These are phyloP conservation scores for Termitomyces sp. DNA, from an alignment of 768 basidiomycete genomes.

Conservation along the genomic window DNA sequence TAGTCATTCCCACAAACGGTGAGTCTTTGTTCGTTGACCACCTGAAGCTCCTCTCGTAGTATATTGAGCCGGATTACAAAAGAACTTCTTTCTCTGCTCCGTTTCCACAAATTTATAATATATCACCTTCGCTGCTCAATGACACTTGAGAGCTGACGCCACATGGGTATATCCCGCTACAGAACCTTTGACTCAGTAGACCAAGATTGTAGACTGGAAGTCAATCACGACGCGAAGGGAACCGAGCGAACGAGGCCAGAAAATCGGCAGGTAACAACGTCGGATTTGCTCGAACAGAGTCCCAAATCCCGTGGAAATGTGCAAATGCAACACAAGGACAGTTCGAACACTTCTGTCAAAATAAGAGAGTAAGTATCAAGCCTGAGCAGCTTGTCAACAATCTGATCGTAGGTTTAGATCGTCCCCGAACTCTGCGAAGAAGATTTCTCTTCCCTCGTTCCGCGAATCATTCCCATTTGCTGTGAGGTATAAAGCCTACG, in stretches of 20 bases:
- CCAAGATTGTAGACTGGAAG: not conserved
- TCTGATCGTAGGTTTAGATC: not conserved
- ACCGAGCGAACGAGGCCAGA: not conserved
- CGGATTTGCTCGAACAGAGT: not conserved
- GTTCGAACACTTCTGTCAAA: not conserved
- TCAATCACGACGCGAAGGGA: not conserved
- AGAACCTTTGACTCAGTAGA: not conserved
- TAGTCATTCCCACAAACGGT: not conserved
- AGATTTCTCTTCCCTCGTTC: conserved; percentile 13
- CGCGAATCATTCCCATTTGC: conserved; percentile 12
- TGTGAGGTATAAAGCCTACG: conserved; percentile 2
- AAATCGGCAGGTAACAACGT: not conserved
- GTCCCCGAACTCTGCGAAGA: not conserved
- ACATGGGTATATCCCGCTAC: not conserved
- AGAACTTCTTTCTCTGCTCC: not conserved
- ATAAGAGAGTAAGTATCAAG: not conserved
- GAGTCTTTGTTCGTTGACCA: not conserved
- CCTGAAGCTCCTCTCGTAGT: not conserved
- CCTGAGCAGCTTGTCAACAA: not conserved
- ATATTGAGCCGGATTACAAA: not conserved
- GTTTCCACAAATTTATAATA: too few species aligned
- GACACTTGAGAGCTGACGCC: conserved; percentile 8
- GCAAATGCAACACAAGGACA: not conserved
- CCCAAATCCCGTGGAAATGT: not conserved
- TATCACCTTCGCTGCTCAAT: not conserved